Percentiles rank a stretch among this genome's conserved stretches.
Evolutionary conservation across 257 asterid species (phyloP).

Genomic region (Salvia miltiorrhiza): DNA sequence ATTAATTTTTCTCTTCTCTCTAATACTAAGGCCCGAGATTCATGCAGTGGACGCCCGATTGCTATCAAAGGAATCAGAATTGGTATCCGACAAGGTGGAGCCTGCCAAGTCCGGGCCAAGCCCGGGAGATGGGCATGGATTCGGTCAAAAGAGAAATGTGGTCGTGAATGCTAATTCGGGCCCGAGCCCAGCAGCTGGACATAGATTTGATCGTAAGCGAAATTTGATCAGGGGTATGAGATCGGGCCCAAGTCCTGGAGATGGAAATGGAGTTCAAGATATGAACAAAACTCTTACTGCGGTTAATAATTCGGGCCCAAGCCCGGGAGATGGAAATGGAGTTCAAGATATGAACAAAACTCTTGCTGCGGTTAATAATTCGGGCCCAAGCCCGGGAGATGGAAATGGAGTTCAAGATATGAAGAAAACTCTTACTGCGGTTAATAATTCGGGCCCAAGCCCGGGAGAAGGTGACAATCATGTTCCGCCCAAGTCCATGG

Average conservation of each 20-base stretch:
- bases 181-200: slow-evolving; percentile 5
- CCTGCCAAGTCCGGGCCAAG: slow-evolving; percentile 17
- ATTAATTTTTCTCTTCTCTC: slow-evolving; percentile 8
- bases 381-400: slow-evolving; percentile 51
- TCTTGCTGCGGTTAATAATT: background rate
- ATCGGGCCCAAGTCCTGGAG: slow-evolving; percentile 24
- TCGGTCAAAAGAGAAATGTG: too few relatives aligned
- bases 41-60: slow-evolving; percentile 11
- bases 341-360: background rate
- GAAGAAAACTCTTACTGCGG: background rate
- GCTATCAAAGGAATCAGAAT: background rate
- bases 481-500: background rate
- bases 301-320: slow-evolving; percentile 34
- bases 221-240: background rate
- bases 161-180: background rate
- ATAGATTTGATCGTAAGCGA: background rate
- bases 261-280: background rate
- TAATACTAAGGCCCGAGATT: background rate
- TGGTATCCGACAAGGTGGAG: background rate
- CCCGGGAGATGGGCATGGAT: slow-evolving; percentile 22
- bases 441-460: slow-evolving; percentile 39
- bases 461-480: slow-evolving; percentile 39
- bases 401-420: slow-evolving; percentile 12
- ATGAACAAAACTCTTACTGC: background rate
- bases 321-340: slow-evolving; percentile 29